Percentiles rank a stretch among this genome's conserved stretches.
phyloP scores from a whole-genome alignment of 805 yeast genomes.

The Saccharomycopsis microspora region DNA sequence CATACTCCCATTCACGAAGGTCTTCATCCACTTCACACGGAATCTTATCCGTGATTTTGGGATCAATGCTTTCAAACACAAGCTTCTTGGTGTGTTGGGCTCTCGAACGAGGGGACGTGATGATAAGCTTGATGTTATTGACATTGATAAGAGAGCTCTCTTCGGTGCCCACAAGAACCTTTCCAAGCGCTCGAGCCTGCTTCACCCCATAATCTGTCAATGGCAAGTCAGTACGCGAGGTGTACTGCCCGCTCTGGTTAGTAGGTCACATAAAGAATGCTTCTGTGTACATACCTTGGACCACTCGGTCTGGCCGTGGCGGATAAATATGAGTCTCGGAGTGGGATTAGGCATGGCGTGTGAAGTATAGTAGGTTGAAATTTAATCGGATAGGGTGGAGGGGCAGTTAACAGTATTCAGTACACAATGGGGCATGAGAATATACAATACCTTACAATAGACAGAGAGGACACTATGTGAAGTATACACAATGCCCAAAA shows the following conservation, averaged over 20 bases:
- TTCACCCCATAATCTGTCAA: slow-evolving; percentile 68
- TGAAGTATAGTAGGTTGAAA: no score
- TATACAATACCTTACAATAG: no score
- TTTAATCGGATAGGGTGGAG: no score
- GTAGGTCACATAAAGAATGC: not conserved
- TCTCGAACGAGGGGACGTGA: slow-evolving; percentile 73
- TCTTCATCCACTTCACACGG: slow-evolving; percentile 48
- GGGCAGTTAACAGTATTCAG: no score
- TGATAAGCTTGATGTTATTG: slow-evolving; percentile 44
- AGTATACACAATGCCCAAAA: no score
- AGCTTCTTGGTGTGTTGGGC: slow-evolving; percentile 68
- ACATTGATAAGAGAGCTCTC: slow-evolving; percentile 52
- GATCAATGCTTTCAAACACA: slow-evolving; percentile 39
- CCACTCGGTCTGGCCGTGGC: slow-evolving; percentile 95
- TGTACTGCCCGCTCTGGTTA: slow-evolving; percentile 68
- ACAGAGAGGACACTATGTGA: no score
- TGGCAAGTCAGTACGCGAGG: slow-evolving; percentile 74
- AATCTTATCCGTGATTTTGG: slow-evolving; percentile 30
- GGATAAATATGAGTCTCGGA: slow-evolving; percentile 61
- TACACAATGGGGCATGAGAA: no score
- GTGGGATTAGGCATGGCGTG: slow-evolving; percentile 23
- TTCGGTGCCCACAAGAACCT: slow-evolving; percentile 47
- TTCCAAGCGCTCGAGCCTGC: slow-evolving; percentile 69
- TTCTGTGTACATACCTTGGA: slow-evolving; percentile 32
- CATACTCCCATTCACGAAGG: slow-evolving; percentile 91